phyloP scores from a whole-genome alignment of 129 eudicot genomes.

The Flaveria robusta region DNA sequence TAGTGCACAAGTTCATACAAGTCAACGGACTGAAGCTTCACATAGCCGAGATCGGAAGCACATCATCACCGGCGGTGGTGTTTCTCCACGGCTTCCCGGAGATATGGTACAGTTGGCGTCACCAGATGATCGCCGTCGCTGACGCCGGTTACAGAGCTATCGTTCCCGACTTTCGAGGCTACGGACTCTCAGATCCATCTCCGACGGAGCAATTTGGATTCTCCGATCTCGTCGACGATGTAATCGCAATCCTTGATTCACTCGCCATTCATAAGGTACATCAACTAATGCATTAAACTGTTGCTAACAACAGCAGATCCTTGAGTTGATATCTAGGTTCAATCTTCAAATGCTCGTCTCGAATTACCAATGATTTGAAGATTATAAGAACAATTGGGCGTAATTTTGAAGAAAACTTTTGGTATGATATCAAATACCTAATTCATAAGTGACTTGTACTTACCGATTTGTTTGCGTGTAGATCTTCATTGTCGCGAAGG shows the following conservation, averaged over 20 bases:
- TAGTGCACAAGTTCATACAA: constrained; percentile 36
- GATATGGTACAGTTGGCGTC: constrained; percentile 53
- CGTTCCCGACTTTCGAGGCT: constrained; percentile 44
- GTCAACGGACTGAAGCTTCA: constrained; percentile 42
- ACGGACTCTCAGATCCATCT: constrained; percentile 47
- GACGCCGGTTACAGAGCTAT: constrained; percentile 42
- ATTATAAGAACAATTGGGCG: too few relatives aligned
- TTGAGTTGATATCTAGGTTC: too few relatives aligned
- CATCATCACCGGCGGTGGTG: constrained; percentile 32
- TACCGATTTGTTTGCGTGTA: constrained; percentile 10
- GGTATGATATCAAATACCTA: too few relatives aligned
- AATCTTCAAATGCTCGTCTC: too few relatives aligned
- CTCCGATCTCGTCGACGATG: constrained; percentile 37
- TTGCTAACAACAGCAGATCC: background rate
- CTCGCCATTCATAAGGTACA: constrained; percentile 43
- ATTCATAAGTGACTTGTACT: too few relatives aligned
- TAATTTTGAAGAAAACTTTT: too few relatives aligned
- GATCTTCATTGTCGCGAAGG: constrained; percentile 54
- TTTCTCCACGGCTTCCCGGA: constrained; percentile 51
- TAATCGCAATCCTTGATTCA: constrained; percentile 42
- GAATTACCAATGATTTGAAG: too few relatives aligned
- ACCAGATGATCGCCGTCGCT: constrained; percentile 47
- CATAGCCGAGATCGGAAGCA: constrained; percentile 40
- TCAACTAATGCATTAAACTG: too few relatives aligned
- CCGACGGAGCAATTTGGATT: constrained; percentile 39